Evolutionary conservation across 2,329 filamentous ascomycete genomes (phyloP).

Genomic region (Penicillium sp.): DNA sequence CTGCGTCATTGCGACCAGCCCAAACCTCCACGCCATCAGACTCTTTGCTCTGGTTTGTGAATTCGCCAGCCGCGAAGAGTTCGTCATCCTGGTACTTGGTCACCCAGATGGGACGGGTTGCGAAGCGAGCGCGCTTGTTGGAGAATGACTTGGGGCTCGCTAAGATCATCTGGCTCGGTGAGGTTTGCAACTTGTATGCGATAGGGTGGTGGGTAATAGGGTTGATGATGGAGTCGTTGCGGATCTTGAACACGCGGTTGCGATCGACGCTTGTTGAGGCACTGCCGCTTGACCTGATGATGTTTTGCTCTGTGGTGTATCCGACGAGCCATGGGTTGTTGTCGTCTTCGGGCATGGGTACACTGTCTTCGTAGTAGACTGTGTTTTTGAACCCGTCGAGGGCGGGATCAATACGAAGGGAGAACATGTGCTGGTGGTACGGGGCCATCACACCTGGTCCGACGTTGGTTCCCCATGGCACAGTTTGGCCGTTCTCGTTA

Average conservation of each 20-base stretch:
- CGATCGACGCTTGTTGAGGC: constrained; percentile 55
- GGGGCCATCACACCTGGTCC: constrained; percentile 68
- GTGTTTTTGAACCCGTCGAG: constrained; percentile 59
- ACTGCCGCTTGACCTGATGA: constrained; percentile 51
- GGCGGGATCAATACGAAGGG: constrained; percentile 63
- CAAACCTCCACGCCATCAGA: constrained; percentile 57
- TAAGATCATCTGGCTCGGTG: constrained; percentile 53
- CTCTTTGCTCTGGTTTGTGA: constrained; percentile 55
- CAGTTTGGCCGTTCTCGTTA: constrained; percentile 58
- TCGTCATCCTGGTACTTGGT: constrained; percentile 56
- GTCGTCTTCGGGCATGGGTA: constrained; percentile 53
- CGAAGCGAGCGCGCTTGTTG: constrained; percentile 51
- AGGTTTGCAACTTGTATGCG: constrained; percentile 53
- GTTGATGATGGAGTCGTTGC: constrained; percentile 50
- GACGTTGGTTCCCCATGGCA: constrained; percentile 69
- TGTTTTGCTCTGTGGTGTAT: constrained; percentile 57
- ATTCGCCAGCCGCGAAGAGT: constrained; percentile 54
- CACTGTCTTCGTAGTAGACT: constrained; percentile 58
- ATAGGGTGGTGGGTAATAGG: constrained; percentile 49
- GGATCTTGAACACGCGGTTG: constrained; percentile 55
- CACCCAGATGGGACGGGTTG: constrained; percentile 57
- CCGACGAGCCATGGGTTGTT: constrained; percentile 63
- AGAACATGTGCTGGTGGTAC: constrained; percentile 78
- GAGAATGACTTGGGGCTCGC: constrained; percentile 49
- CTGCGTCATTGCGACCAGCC: constrained; percentile 49